Percentiles rank a stretch among this genome's conserved stretches.
Evolutionary conservation across 345 rosid genomes (phyloP).

Genomic region (Eucalyptus pauciflora): DNA sequence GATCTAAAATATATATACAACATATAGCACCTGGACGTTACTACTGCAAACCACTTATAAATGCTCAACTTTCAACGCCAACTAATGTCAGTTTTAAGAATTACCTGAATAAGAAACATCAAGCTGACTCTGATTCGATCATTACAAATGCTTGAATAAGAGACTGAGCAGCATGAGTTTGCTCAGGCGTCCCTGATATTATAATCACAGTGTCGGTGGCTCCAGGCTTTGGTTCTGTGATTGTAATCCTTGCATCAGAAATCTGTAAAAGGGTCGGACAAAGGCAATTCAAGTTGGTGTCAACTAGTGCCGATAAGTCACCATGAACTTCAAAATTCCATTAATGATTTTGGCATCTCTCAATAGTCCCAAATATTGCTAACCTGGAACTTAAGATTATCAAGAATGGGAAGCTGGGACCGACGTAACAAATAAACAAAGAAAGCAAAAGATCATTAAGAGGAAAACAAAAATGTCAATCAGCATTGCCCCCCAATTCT

Average conservation of each 20-base stretch:
- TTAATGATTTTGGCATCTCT: neutral
- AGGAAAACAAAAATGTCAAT: neutral
- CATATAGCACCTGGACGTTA: neutral
- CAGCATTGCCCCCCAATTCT: neutral
- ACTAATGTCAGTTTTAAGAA: neutral
- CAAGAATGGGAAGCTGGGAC: neutral
- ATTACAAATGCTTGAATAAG: slow-evolving; percentile 78
- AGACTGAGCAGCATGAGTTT: slow-evolving; percentile 75
- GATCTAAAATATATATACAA: neutral
- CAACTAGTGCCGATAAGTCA: neutral
- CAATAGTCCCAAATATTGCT: neutral
- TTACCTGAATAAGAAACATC: slow-evolving; percentile 2
- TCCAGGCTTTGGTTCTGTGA: slow-evolving; percentile 49
- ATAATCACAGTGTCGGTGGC: slow-evolving; percentile 48
- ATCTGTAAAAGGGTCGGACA: slow-evolving; percentile 15
- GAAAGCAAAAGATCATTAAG: neutral
- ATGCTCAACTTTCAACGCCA: neutral
- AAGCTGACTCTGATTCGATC: slow-evolving; percentile 42
- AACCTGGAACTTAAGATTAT: neutral
- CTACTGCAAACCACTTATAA: neutral
- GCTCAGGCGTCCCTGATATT: slow-evolving; percentile 79
- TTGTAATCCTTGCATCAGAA: slow-evolving; percentile 57
- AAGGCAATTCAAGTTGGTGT: neutral
- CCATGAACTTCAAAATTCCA: neutral
- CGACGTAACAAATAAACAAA: neutral